phyloP scores from a whole-genome alignment of 768 basidiomycete genomes.

The Filobasidium floriforme region DNA sequence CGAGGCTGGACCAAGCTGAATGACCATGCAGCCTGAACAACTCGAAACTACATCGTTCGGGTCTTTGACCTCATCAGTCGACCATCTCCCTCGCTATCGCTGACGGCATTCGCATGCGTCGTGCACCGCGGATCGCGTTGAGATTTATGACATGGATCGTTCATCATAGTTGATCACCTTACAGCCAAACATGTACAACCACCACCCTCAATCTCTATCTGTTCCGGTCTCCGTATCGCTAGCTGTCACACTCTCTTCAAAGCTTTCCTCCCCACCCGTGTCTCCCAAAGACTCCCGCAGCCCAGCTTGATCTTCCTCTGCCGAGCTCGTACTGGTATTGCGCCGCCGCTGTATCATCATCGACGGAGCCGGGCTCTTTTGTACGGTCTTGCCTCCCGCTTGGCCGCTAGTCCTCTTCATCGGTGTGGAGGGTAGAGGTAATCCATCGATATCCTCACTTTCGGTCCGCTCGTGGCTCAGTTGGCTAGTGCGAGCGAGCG shows the following conservation, averaged over 20 bases:
- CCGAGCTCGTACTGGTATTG: neutral
- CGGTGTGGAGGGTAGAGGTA: neutral
- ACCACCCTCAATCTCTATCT: neutral
- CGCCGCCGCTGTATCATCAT: neutral
- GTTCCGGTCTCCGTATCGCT: neutral
- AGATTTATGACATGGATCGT: neutral
- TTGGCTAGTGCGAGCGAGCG: neutral
- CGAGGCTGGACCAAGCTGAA: too few species aligned
- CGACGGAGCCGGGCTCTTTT: constrained; percentile 5
- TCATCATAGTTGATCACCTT: neutral
- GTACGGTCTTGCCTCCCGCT: neutral
- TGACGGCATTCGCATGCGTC: neutral
- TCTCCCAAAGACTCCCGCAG: neutral
- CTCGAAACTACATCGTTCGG: too few species aligned
- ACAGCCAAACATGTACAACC: neutral
- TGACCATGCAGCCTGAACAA: too few species aligned
- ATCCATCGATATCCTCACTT: neutral
- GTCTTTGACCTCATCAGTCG: too few species aligned
- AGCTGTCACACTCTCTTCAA: neutral
- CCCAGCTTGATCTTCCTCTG: neutral
- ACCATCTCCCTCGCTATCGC: too few species aligned
- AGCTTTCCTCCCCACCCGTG: neutral
- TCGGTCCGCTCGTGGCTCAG: neutral
- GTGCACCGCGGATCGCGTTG: constrained; percentile 1
- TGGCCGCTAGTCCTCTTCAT: neutral